Evolutionary conservation across 129 eudicot species (phyloP), one percentile per base, ranked within the genome.

Genomic region (Mikania micrantha): DNA sequence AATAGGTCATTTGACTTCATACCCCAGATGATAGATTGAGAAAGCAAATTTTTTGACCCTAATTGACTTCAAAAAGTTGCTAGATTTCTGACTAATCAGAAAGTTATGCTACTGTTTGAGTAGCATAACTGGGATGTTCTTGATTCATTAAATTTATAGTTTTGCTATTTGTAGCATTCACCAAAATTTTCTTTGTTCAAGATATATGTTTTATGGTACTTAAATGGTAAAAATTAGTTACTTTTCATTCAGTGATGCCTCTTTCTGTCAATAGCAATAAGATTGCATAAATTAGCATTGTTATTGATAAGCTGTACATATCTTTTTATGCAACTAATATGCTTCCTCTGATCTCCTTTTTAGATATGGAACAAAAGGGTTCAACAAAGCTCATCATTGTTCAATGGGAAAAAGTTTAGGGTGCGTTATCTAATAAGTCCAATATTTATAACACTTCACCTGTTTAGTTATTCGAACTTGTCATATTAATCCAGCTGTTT

Each of bases 361-460:
- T 73, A 94, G 99, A 94, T 94, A 65, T 94, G 99, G 99, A 82
- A 94, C 53, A 71, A 64, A 59, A 87, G 85, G 76, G 76, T 80
- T 82, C 86, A 77, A 29, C 72, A 78, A 61, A 86, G 72, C 68
- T 38, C 90, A 63, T 82, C 92, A 58, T 69, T 93, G 74, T 89
- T 70, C 88, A 94, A 89, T 45, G 99, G 97, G 32, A 76, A 76
- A 38, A 94, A 94, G 82, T 89, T 93, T 74, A 84, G 98, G 90
- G 97, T 89, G 72, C 31, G 95, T 41, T 58, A 75, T 65, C 63
- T 66, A 47, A 39, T 10, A 32, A 69, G 5, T 53, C 24, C 50
- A 25, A 1, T 1, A 53, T 8, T 13, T 70, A n/a, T 58, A 20
- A 22, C 58, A 54, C 32, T 16, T 63, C 47, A 24, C 31, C 19